Conservation (phyloP, 1,284 basidiomycete species). For the Fereydounia khargensis region DNA sequence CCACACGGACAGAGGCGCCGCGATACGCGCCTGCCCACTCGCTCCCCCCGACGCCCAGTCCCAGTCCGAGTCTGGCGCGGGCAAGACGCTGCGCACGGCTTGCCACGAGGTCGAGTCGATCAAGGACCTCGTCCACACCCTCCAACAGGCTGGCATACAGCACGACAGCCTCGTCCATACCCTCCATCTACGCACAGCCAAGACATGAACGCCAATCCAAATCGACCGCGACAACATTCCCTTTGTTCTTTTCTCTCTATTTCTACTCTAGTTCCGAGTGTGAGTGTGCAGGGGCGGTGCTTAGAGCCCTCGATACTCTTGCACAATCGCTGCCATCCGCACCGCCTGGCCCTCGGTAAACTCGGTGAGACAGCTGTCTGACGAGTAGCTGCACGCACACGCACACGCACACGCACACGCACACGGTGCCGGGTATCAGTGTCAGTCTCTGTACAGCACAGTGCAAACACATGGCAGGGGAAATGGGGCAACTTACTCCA, state of each 20-base stretch:
- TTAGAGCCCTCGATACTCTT: constrained; percentile 14
- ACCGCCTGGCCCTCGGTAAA: constrained; percentile 36
- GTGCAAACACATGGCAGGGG: neutral
- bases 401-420: too few relatives aligned
- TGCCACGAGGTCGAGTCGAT: constrained; percentile 28
- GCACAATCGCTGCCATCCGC: constrained; percentile 24
- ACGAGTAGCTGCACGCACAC: constrained; percentile 16
- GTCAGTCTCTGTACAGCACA: neutral
- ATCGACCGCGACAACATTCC: neutral
- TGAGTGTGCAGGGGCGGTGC: neutral
- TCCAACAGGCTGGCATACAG: constrained; percentile 8
- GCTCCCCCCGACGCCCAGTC: neutral
- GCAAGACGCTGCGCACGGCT: constrained; percentile 15
- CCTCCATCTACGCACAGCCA: neutral
- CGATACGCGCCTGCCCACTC: neutral
- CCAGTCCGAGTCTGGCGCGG: neutral
- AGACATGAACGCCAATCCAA: neutral
- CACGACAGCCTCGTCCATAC: constrained; percentile 6
- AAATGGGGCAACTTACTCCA: constrained; percentile 21
- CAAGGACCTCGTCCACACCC: constrained; percentile 15
- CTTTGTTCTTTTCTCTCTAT: neutral
- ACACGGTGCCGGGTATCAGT: neutral
- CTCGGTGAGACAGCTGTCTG: constrained; percentile 27
- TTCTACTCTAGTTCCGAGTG: neutral
- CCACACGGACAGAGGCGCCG: neutral